Conservation (phyloP, 495 filamentous ascomycete species). For the Venustampulla echinocandica region DNA sequence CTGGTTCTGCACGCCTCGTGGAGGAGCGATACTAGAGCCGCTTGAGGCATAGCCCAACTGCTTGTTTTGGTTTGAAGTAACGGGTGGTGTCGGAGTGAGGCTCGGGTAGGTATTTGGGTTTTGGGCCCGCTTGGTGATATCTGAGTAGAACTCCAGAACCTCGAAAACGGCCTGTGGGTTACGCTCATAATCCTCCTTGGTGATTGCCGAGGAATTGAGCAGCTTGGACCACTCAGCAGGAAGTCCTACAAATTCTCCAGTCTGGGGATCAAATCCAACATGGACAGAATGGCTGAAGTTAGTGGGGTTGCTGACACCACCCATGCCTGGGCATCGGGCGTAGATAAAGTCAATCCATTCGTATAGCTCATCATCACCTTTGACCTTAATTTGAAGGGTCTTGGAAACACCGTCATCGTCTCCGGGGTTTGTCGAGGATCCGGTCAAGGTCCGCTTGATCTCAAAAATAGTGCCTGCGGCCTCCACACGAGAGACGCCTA, state of each 20-base stretch:
- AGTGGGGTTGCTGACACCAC: constrained; percentile 94
- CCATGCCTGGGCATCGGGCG: constrained; percentile 91
- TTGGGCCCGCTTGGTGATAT: constrained; percentile 80
- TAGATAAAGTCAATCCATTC: constrained; percentile 98
- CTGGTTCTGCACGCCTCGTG: constrained; percentile 54
- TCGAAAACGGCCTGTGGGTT: constrained; percentile 98
- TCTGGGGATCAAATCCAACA: constrained; percentile 91
- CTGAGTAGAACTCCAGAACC: constrained; percentile 94
- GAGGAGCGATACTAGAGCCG: constrained; percentile 68
- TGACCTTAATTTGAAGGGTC: constrained; percentile 79
- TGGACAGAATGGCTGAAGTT: constrained; percentile 96
- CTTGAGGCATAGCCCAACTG: constrained; percentile 53
- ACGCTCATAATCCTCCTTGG: constrained; percentile 93
- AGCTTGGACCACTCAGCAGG: constrained; percentile 95
- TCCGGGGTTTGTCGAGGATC: constrained; percentile 50
- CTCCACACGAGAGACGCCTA: constrained; percentile 78
- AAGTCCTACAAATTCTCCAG: constrained; percentile 85
- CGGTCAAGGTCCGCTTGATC: constrained; percentile 64
- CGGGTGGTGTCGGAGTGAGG: constrained; percentile 57
- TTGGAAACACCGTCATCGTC: constrained; percentile 68
- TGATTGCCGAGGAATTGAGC: constrained; percentile 89
- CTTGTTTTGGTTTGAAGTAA: constrained; percentile 49
- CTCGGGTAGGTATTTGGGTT: constrained; percentile 71
- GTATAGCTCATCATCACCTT: constrained; percentile 90
- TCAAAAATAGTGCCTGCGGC: constrained; percentile 84